Percentiles rank a stretch among this genome's conserved stretches.
These are phyloP conservation scores for Magnaporthiopsis rhizophila DNA, from an alignment of 2,329 filamentous ascomycete species.

Conservation along the genomic window DNA sequence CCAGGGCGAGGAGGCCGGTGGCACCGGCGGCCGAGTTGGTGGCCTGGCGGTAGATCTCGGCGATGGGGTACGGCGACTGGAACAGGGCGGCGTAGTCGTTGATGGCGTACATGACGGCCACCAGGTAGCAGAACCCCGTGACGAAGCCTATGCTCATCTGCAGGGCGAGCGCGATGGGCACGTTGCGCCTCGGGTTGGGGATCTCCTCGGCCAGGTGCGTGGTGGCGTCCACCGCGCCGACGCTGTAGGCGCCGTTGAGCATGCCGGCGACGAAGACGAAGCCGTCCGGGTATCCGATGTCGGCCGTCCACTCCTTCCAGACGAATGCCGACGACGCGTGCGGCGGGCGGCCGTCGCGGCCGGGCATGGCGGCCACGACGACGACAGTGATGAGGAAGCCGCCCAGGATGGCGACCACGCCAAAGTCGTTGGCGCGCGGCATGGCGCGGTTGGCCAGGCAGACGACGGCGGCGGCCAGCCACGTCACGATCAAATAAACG, in stretches of 20 bases:
- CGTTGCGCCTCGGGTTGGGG: conserved; percentile 38
- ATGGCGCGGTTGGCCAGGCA: conserved; percentile 48
- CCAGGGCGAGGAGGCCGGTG: conserved; percentile 37
- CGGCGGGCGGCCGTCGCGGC: conserved; percentile 18
- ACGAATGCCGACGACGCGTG: conserved; percentile 28
- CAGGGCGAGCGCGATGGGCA: conserved; percentile 44
- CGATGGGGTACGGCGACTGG: conserved; percentile 51
- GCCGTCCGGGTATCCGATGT: conserved; percentile 31
- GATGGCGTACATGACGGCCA: conserved; percentile 50
- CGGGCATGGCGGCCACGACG: conserved; percentile 43
- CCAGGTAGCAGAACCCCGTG: conserved; percentile 43
- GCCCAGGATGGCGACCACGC: conserved; percentile 30
- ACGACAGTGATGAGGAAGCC: conserved; percentile 40
- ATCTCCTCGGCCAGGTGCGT: conserved; percentile 61
- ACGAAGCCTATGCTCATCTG: conserved; percentile 43
- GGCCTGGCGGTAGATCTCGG: conserved; percentile 56
- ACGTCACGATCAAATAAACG: conserved; percentile 30
- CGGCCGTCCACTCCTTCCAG: conserved; percentile 30
- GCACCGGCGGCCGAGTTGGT: conserved; percentile 43
- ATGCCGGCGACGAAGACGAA: conserved; percentile 34
- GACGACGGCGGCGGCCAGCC: conserved; percentile 29
- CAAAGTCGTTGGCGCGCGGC: conserved; percentile 44
- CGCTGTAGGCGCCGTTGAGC: conserved; percentile 60
- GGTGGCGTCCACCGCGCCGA: conserved; percentile 58
- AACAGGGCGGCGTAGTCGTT: conserved; percentile 41